Evolutionary conservation across 2,329 filamentous ascomycete genomes (phyloP), one percentile per base, ranked within the genome.

Genomic region (Orbilia oligospora): DNA sequence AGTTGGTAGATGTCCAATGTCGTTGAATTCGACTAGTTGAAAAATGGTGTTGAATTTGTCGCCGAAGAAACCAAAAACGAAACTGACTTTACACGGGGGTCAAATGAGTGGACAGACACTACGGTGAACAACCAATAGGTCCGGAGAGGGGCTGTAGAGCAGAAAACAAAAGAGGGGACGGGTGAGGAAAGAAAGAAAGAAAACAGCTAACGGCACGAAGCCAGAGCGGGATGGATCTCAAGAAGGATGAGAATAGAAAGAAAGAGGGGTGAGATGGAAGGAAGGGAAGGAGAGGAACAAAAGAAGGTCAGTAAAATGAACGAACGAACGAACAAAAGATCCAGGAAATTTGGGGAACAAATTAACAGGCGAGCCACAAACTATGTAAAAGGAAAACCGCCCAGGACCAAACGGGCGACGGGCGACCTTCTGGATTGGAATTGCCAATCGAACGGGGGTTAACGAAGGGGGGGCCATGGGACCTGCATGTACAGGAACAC

Each of bases 111-210:
- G 83, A 84, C 27, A 84, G 84, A 12, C 83, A 81, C 2, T 88
- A 87, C 85, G 22, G 87, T 87, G 1, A 89, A 63, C 38, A 51
- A 61, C 66, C 66, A 46, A 66, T 78, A 78, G 75, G 75, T 72
- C 75, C 63, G 63, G 88, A 2, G 88, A 85, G 22, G 84, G 85
- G 53, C 84, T 88, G 0, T 84, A 83, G 51, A 83, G 83, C 41
- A 85, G 67, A 71, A 77, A 77, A 84, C n/a, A 86, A 86, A 61
- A 86, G 84, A 49, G 86, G 84, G 65, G 85, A 84, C 30, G 86
- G n/a, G 3, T 64, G 44, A 55, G 55, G 36, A 51, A 68, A 73
- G 41, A 63, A 67, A 73, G 44, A 55, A 33, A 71, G 53, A 71
- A 77, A 66, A 77, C 51, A 69, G 66, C 67, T 61, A 51, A 77